Conservation (phyloP, 306 rosid genomes). For the Quercus cerris region DNA sequence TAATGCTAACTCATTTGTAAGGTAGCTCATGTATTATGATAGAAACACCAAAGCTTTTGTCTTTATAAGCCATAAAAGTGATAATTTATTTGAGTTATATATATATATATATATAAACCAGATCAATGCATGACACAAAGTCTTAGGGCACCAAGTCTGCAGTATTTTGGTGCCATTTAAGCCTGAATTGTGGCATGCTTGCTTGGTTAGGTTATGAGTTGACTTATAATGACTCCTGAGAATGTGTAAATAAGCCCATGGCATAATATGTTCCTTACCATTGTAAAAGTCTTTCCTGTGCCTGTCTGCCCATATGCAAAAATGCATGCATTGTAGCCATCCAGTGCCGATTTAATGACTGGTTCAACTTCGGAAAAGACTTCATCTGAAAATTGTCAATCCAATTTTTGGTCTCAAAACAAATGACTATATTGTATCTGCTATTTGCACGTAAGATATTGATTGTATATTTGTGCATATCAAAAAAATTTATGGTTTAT, state of each 20-base stretch:
- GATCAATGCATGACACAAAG: not conserved
- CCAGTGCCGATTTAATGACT: conserved; percentile 35
- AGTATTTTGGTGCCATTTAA: not conserved
- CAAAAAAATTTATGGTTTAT: not conserved
- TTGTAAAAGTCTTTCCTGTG: conserved; percentile 43
- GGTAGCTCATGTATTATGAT: not conserved
- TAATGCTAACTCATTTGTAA: not conserved
- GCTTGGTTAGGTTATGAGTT: not conserved
- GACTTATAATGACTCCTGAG: not conserved
- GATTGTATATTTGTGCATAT: not conserved
- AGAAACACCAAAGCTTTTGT: not conserved
- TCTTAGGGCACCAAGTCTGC: not conserved
- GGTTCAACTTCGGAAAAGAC: conserved; percentile 38
- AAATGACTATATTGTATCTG: not conserved
- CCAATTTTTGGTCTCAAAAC: not conserved
- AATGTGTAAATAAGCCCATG: not conserved
- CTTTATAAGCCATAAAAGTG: not conserved
- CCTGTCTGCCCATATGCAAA: conserved; percentile 47
- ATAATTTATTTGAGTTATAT: not conserved
- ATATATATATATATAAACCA: not conserved
- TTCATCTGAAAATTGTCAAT: conserved; percentile 27
- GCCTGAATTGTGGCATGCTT: not conserved
- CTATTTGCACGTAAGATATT: not conserved
- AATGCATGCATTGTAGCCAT: conserved; percentile 42
- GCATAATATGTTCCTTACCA: conserved; percentile 23